Conservation (phyloP, 129 eudicot species). For the Tanacetum coccineum region DNA sequence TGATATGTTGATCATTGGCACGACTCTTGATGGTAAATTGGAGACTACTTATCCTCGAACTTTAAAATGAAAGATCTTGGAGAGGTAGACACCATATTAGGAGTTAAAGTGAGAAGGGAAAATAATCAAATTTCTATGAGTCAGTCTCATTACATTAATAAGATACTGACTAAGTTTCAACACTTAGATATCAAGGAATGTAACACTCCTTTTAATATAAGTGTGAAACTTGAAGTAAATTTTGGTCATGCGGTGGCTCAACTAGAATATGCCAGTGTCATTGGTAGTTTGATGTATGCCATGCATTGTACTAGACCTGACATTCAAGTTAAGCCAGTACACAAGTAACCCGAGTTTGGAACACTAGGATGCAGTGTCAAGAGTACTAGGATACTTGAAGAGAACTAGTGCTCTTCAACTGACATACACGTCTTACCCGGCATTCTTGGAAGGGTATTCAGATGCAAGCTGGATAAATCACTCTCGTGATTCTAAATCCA, state of each 20-base stretch:
- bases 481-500: not conserved
- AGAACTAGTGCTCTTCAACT: not conserved
- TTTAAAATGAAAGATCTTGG: not conserved
- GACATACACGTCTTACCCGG: not conserved
- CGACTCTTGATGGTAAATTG: too few relatives aligned
- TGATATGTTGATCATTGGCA: too few relatives aligned
- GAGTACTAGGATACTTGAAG: not conserved
- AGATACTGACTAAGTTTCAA: not conserved
- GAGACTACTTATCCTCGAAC: not conserved
- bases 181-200: not conserved
- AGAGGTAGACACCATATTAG: constrained; percentile 1
- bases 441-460: not conserved
- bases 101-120: not conserved
- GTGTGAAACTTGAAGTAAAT: too few relatives aligned
- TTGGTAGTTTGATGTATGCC: not conserved
- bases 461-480: constrained; percentile 10
- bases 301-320: not conserved
- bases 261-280: not conserved
- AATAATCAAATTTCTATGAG: not conserved
- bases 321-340: not conserved
- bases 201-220: not conserved
- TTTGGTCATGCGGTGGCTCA: not conserved
- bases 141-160: not conserved
- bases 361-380: not conserved
- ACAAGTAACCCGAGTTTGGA: not conserved